A percentile compares a stretch with the other conserved stretches of the same genome.
phyloP scores from a whole-genome alignment of 2,329 filamentous ascomycete species.

The Passalora sequoiae region DNA sequence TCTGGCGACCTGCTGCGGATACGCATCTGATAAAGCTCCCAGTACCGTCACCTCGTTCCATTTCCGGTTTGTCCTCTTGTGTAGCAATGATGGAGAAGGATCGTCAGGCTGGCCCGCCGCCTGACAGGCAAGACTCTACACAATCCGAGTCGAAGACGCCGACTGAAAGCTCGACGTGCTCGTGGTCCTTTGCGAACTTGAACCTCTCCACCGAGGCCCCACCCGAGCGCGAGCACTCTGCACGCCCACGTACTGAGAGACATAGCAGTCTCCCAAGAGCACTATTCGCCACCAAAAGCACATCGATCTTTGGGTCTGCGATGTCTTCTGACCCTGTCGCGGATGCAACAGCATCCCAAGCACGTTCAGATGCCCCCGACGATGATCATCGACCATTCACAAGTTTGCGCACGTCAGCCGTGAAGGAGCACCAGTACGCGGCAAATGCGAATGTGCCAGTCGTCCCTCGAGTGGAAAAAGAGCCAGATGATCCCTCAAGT shows the following conservation, averaged over 20 bases:
- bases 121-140: conserved; percentile 5
- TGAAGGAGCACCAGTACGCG: conserved; percentile 17
- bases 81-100: conserved; percentile 1
- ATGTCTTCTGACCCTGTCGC: conserved; percentile 6
- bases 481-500: conserved; percentile 45
- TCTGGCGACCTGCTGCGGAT: too few relatives aligned
- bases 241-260: conserved; percentile 11
- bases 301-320: conserved; percentile 20
- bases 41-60: not conserved
- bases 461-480: conserved; percentile 44
- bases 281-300: conserved; percentile 18
- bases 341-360: conserved; percentile 8
- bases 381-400: not conserved
- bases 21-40: not conserved
- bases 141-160: conserved; percentile 4
- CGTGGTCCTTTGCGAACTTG: conserved; percentile 15
- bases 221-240: too few relatives aligned
- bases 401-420: not conserved
- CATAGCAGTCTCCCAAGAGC: conserved; percentile 21
- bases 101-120: not conserved
- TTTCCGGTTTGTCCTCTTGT: not conserved
- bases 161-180: conserved; percentile 6
- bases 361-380: too few relatives aligned
- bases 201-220: conserved; percentile 3
- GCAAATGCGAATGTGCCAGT: conserved; percentile 8